A percentile compares a stretch with the other conserved stretches of the same genome.
These are phyloP conservation scores for Diaporthe humulicola DNA, from an alignment of 2,329 filamentous ascomycete genomes.

Conservation along the genomic window DNA sequence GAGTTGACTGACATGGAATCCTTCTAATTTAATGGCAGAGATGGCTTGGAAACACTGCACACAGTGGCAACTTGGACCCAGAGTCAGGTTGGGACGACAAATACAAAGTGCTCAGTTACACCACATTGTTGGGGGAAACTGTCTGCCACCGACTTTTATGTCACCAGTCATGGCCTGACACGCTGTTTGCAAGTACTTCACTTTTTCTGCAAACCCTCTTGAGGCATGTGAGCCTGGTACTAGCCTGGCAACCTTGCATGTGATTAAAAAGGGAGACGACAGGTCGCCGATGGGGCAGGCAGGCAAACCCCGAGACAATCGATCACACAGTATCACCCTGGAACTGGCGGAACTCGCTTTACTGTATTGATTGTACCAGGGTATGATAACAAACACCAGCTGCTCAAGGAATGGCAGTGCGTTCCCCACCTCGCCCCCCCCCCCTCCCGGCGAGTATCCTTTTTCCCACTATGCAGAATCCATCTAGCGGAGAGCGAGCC, in stretches of 20 bases:
- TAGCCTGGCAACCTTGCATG: too few relatives aligned
- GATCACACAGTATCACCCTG: neutral
- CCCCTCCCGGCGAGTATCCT: neutral
- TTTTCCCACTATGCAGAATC: conserved; percentile 14
- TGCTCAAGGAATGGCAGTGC: neutral
- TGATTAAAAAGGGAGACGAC: neutral
- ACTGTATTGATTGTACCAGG: neutral
- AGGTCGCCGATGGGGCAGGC: too few relatives aligned
- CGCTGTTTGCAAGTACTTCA: too few relatives aligned
- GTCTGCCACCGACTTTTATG: too few relatives aligned
- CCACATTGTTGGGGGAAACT: too few relatives aligned
- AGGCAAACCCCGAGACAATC: neutral
- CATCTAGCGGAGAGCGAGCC: conserved; percentile 11
- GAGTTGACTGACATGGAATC: neutral
- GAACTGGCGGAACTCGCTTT: neutral
- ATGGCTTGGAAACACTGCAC: too few relatives aligned
- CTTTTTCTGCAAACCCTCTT: neutral
- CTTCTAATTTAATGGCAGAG: too few relatives aligned
- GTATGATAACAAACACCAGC: neutral
- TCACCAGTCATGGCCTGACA: too few relatives aligned
- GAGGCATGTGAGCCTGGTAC: neutral
- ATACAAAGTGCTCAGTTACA: too few relatives aligned
- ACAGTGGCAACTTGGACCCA: too few relatives aligned
- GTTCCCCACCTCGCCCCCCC: too few relatives aligned
- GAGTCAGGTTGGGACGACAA: too few relatives aligned